Percentiles rank a stretch among this genome's conserved stretches.
phyloP scores from a whole-genome alignment of 805 yeast species.

The Yamadazyma phyllophila region DNA sequence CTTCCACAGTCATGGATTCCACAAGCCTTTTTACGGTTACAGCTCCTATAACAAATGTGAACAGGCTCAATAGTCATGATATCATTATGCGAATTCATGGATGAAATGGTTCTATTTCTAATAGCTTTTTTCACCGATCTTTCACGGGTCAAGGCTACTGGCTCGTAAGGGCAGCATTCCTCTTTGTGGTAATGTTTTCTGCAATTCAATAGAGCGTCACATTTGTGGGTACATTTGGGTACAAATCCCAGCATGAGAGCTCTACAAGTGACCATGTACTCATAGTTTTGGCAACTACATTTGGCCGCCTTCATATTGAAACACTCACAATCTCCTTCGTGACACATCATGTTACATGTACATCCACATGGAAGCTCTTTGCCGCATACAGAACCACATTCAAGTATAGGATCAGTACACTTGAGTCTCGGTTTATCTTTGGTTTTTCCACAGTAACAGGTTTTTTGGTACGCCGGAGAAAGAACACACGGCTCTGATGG shows the following conservation, averaged over 20 bases:
- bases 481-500: conserved; percentile 48
- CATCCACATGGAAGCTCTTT: conserved; percentile 72
- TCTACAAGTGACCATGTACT: conserved; percentile 63
- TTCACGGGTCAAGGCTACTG: conserved; percentile 54
- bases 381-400: conserved; percentile 65
- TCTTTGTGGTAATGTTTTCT: conserved; percentile 73
- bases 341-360: conserved; percentile 66
- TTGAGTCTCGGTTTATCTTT: conserved; percentile 43
- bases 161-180: conserved; percentile 70
- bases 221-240: conserved; percentile 69
- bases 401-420: conserved; percentile 79
- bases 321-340: conserved; percentile 75
- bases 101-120: conserved; percentile 42
- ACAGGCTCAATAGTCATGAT: conserved; percentile 62
- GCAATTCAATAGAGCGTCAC: conserved; percentile 74
- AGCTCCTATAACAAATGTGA: conserved; percentile 68
- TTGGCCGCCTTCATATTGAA: conserved; percentile 45
- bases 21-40: conserved; percentile 63
- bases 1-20: conserved; percentile 61
- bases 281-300: conserved; percentile 62
- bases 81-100: conserved; percentile 35
- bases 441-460: conserved; percentile 81
- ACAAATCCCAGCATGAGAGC: conserved; percentile 47
- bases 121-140: conserved; percentile 50
- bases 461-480: conserved; percentile 56